Evolutionary conservation across 805 yeast species (phyloP), one percentile per base, ranked within the genome.

Genomic region (Hanseniaspora nectarophila): DNA sequence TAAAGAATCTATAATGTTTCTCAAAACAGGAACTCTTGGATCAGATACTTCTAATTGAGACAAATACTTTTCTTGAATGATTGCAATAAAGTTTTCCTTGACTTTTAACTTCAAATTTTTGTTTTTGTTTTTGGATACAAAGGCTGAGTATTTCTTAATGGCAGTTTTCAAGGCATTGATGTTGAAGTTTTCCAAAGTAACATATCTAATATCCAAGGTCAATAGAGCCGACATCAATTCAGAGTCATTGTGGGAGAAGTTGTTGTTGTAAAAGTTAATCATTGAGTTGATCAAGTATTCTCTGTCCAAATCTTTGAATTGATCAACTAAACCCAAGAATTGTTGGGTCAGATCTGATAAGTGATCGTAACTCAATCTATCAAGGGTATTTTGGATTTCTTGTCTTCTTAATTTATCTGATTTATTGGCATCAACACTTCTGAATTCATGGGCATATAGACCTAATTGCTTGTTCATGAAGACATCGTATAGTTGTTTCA

Each of bases 141-240:
- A 80, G 8, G 86, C 82, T 56, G 77, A 69, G 62, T 77, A 85
- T 61, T 80, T 78, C 61, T 82, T 84, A 40, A 87, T 83, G 18
- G 88, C 73, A 21, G 74, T 71, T 66, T 85, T 86, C 60, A 89
- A 72, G 47, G 70, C 65, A 46, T 74, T 79, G 18, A 84, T 78
- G 4, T 72, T 67, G 15, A 67, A 57, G 53, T 70, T 67, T 4
- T 63, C 63, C 4, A 72, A 58, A 0, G 60, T 55, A 53, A 71
- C 61, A 58, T 73, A 76, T 62, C 94, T 77, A 31, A 88, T 69
- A 6, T 90, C 82, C 54, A 85, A 66, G 1, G 82, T 75, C 47
- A 85, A 70, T 63, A 82, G 90, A 50, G 76, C 62, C 34, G 73
- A 56, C 32, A 74, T 55, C 10, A 70, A 57, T 18, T 70, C 61